These are phyloP conservation scores for Paecilomyces fulvus DNA, from an alignment of 2,329 filamentous ascomycete genomes.

Conservation along the genomic window DNA sequence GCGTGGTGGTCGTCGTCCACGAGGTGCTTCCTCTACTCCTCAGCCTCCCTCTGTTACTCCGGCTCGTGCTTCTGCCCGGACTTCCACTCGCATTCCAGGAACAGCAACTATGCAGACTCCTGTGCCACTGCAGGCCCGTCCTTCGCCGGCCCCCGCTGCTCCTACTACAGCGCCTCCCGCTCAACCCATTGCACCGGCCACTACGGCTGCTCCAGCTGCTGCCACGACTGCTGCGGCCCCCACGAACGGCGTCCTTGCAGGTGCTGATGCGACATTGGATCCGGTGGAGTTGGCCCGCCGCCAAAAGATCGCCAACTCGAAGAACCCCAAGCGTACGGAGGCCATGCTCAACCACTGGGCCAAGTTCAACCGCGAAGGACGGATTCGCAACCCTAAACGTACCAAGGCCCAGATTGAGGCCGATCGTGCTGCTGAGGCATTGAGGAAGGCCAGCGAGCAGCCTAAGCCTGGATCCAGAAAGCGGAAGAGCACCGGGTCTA, in stretches of 20 bases:
- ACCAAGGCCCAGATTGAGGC: conserved; percentile 38
- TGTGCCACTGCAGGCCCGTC: neutral
- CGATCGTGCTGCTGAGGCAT: conserved; percentile 24
- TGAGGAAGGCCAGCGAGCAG: conserved; percentile 16
- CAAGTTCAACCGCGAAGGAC: conserved; percentile 34
- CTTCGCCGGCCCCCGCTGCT: neutral
- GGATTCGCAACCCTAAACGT: conserved; percentile 36
- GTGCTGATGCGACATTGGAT: conserved; percentile 16
- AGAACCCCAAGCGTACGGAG: conserved; percentile 37
- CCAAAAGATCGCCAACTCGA: conserved; percentile 34
- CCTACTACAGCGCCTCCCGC: neutral
- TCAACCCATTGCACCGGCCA: neutral
- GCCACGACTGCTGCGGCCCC: conserved; percentile 3
- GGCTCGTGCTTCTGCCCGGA: conserved; percentile 1
- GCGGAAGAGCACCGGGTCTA: conserved; percentile 5
- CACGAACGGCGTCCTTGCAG: neutral
- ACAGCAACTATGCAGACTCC: conserved; percentile 5
- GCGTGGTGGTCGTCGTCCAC: conserved; percentile 3
- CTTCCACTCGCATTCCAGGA: neutral
- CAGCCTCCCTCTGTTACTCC: neutral
- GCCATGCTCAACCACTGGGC: conserved; percentile 39
- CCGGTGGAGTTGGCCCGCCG: conserved; percentile 24
- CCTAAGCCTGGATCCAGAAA: conserved; percentile 18
- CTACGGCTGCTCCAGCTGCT: conserved; percentile 1
- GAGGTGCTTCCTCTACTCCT: neutral